phyloP scores from a whole-genome alignment of 108 stramenopile genomes.

The Cyclotella baltica region DNA sequence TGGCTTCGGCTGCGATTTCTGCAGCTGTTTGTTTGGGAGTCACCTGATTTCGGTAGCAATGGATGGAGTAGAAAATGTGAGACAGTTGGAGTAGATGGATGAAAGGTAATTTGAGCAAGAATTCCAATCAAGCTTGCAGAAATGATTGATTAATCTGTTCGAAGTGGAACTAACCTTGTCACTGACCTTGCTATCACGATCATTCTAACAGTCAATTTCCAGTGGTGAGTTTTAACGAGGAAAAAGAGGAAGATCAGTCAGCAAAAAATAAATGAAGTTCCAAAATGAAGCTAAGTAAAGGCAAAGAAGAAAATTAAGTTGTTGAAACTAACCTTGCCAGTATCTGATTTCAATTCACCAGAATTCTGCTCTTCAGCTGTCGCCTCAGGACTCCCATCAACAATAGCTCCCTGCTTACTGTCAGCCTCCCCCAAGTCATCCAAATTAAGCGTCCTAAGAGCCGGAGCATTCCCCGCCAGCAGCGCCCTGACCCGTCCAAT shows the following conservation, averaged over 20 bases:
- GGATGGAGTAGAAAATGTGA: neutral
- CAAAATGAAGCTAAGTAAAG: too few species aligned
- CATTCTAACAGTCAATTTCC: too few species aligned
- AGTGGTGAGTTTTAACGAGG: too few species aligned
- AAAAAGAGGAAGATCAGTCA: too few species aligned
- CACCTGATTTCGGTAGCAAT: constrained; percentile 15
- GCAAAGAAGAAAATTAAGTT: too few species aligned
- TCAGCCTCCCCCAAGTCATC: neutral
- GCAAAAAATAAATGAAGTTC: too few species aligned
- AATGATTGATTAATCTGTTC: neutral
- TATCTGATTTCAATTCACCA: neutral
- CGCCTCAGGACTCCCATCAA: neutral
- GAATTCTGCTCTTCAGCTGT: neutral
- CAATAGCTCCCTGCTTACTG: neutral
- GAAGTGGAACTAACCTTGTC: neutral
- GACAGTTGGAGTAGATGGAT: neutral
- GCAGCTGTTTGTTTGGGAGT: constrained; percentile 14
- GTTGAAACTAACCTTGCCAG: too few species aligned
- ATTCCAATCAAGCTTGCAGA: neutral
- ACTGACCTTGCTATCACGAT: too few species aligned
- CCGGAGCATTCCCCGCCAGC: constrained; percentile 82
- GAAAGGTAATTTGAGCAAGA: too few species aligned
- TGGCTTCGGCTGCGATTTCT: constrained; percentile 31
- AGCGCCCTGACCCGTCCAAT: constrained; percentile 61
- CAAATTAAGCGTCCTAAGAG: constrained; percentile 5